phyloP scores from a whole-genome alignment of 129 eudicot genomes.

The Tagetes patula region DNA sequence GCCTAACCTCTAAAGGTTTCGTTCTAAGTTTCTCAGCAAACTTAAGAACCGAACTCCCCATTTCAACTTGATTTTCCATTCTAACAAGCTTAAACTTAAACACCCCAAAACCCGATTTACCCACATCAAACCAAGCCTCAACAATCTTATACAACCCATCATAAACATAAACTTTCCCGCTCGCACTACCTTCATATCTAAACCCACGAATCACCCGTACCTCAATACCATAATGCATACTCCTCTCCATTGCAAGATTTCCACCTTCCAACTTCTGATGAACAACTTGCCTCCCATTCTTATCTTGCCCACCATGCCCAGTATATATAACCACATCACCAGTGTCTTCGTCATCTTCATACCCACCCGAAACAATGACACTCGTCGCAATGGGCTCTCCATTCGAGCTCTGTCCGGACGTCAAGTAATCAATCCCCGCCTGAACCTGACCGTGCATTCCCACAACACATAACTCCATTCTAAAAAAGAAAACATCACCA shows the following conservation, averaged over 20 bases:
- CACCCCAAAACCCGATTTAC: conserved; percentile 79
- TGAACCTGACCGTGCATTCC: conserved; percentile 80
- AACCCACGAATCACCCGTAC: conserved; percentile 80
- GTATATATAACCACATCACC: conserved; percentile 69
- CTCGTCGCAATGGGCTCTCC: conserved; percentile 82
- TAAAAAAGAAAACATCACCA: conserved; percentile 66
- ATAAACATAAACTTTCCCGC: conserved; percentile 80
- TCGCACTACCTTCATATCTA: conserved; percentile 58
- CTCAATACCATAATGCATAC: conserved; percentile 78
- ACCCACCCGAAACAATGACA: conserved; percentile 77
- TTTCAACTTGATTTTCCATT: conserved; percentile 58
- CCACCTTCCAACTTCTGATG: conserved; percentile 80
- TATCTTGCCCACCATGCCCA: conserved; percentile 87
- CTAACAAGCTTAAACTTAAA: conserved; percentile 69
- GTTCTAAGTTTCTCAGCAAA: conserved; percentile 57
- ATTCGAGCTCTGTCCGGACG: conserved; percentile 58
- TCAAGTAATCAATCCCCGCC: conserved; percentile 75
- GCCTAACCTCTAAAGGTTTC: conserved; percentile 50
- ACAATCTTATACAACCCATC: conserved; percentile 67
- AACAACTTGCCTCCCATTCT: conserved; percentile 47
- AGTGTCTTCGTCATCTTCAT: conserved; percentile 75
- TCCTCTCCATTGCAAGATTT: conserved; percentile 71
- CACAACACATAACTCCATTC: conserved; percentile 73
- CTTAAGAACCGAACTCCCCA: conserved; percentile 60
- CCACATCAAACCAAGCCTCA: conserved; percentile 66